These are phyloP conservation scores for Russula ochroleuca DNA, from an alignment of 768 basidiomycete genomes.

Conservation along the genomic window DNA sequence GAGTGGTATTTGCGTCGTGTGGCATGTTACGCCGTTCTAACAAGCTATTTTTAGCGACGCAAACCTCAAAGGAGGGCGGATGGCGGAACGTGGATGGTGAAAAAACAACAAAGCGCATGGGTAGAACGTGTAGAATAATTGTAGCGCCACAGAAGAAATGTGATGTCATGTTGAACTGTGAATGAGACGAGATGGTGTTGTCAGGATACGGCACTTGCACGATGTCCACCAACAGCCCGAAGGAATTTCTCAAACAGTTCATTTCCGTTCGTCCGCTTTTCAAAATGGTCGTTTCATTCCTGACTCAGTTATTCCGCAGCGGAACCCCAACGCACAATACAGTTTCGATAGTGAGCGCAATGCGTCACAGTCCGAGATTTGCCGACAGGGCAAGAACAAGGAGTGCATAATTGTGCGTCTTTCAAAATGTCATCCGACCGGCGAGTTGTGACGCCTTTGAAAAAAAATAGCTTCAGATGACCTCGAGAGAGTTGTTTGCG, in stretches of 20 bases:
- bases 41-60: constrained; percentile 43
- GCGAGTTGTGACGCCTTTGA: not conserved
- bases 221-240: constrained; percentile 11
- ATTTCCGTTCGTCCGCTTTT: constrained; percentile 38
- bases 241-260: constrained; percentile 37
- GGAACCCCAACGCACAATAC: constrained; percentile 45
- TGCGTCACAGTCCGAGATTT: constrained; percentile 55
- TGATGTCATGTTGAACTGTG: constrained; percentile 14
- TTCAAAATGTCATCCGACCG: not conserved
- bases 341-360: constrained; percentile 60
- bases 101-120: not conserved
- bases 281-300: not conserved
- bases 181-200: not conserved
- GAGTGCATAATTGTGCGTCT: constrained; percentile 42
- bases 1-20: constrained; percentile 33
- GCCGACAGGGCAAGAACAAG: constrained; percentile 44
- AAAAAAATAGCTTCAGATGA: constrained; percentile 9
- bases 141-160: not conserved
- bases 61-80: constrained; percentile 64
- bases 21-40: not conserved
- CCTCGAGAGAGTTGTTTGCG: constrained; percentile 54
- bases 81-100: constrained; percentile 68
- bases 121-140: not conserved
- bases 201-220: not conserved
- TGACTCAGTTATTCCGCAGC: not conserved